Conservation (phyloP, 176 grass and related monocot species). For the Musa itinerans region DNA sequence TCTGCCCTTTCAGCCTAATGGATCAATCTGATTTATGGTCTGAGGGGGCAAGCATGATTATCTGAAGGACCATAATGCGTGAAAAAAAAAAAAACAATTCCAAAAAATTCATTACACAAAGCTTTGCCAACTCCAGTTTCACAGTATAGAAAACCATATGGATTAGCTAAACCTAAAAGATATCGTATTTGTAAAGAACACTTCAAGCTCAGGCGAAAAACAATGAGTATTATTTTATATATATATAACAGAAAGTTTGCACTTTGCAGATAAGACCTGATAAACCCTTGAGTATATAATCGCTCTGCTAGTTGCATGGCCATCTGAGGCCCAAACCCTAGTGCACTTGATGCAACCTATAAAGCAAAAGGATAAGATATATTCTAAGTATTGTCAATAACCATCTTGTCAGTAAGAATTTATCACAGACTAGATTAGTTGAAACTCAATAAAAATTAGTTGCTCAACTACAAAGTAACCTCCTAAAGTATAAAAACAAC, state of each 20-base stretch:
- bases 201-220: background rate
- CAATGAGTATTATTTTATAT: background rate
- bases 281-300: constrained; percentile 91
- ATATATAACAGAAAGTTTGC: background rate
- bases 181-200: background rate
- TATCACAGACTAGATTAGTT: too few species aligned
- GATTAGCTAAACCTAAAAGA: background rate
- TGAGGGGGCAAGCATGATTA: background rate
- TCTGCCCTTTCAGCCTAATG: background rate
- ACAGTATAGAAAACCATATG: background rate
- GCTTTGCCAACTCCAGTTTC: background rate
- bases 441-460: too few species aligned
- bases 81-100: background rate
- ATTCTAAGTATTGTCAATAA: constrained; percentile 16
- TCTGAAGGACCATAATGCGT: background rate
- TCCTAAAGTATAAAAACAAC: too few species aligned
- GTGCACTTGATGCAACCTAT: constrained; percentile 85
- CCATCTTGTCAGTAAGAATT: background rate
- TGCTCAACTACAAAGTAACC: too few species aligned
- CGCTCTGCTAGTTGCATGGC: constrained; percentile 91
- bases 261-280: constrained; percentile 46
- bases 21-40: too few species aligned
- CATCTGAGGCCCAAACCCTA: constrained; percentile 79
- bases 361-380: constrained; percentile 21
- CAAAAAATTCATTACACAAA: too few species aligned